phyloP scores from a whole-genome alignment of 352 stramenopile species.

The Pythium dissotocum region DNA sequence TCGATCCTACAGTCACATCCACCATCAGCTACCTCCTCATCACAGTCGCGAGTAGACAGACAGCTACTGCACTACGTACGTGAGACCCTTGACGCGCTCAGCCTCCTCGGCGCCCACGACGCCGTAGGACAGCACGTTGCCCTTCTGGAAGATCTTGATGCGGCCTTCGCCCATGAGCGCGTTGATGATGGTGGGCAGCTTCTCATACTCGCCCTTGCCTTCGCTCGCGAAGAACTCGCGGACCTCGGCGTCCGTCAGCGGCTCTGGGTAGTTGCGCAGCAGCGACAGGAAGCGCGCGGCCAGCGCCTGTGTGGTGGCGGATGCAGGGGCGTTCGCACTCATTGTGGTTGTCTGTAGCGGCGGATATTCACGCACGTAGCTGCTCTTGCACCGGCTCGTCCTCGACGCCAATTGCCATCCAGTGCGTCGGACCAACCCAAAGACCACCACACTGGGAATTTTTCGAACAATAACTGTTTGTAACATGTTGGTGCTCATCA shows the following conservation, averaged over 20 bases:
- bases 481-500: background rate
- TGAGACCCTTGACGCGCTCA: constrained; percentile 82
- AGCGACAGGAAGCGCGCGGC: constrained; percentile 68
- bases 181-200: constrained; percentile 84
- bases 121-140: constrained; percentile 81
- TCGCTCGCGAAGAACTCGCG: constrained; percentile 74
- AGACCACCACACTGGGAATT: background rate
- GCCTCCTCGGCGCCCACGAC: constrained; percentile 82
- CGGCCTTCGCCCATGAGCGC: constrained; percentile 78
- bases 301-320: constrained; percentile 39
- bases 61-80: constrained; percentile 42
- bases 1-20: constrained; percentile 68
- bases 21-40: constrained; percentile 24
- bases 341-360: constrained; percentile 1
- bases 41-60: constrained; percentile 9
- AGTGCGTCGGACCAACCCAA: constrained; percentile 9
- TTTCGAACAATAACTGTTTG: constrained; percentile 11
- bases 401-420: constrained; percentile 13
- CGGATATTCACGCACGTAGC: constrained; percentile 5
- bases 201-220: constrained; percentile 73
- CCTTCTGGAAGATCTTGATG: constrained; percentile 90
- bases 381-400: background rate
- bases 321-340: constrained; percentile 5
- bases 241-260: constrained; percentile 79
- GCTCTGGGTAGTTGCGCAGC: constrained; percentile 77